Percentiles rank a stretch among this genome's conserved stretches.
Conservation (phyloP, 768 basidiomycete genomes). For the Naganishia randhawae region DNA sequence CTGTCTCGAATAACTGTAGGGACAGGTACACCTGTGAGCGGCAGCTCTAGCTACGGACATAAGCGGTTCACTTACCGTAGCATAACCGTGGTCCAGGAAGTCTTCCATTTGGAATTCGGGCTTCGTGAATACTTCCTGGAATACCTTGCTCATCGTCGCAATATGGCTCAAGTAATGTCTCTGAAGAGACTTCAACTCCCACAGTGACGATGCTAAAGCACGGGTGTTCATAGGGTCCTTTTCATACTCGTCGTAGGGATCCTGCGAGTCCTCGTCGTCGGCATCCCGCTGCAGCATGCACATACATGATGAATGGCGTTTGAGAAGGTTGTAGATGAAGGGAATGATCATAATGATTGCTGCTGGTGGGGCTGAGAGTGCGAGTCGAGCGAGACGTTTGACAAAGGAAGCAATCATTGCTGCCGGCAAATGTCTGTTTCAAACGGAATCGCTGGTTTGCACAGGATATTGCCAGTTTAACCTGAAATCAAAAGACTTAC, state of each 20-base stretch:
- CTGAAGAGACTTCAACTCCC: slow-evolving; percentile 80
- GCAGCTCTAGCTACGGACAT: background rate
- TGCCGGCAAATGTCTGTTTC: slow-evolving; percentile 73
- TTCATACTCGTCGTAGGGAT: slow-evolving; percentile 69
- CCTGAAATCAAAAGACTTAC: slow-evolving; percentile 55
- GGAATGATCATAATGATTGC: slow-evolving; percentile 87
- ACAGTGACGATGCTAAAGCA: slow-evolving; percentile 81
- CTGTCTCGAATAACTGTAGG: slow-evolving; percentile 76
- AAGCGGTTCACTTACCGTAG: slow-evolving; percentile 46
- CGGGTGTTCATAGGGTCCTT: slow-evolving; percentile 69
- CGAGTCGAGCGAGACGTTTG: slow-evolving; percentile 80
- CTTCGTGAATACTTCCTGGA: slow-evolving; percentile 87
- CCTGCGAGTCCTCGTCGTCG: slow-evolving; percentile 56
- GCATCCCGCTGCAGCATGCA: slow-evolving; percentile 72
- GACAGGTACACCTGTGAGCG: background rate
- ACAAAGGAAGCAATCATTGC: slow-evolving; percentile 91
- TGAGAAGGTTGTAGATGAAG: slow-evolving; percentile 89
- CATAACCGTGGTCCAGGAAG: slow-evolving; percentile 75
- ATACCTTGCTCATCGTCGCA: slow-evolving; percentile 81
- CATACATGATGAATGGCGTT: slow-evolving; percentile 87
- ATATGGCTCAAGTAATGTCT: slow-evolving; percentile 80
- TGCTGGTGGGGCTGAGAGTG: slow-evolving; percentile 79
- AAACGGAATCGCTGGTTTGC: background rate
- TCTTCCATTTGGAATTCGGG: slow-evolving; percentile 86
- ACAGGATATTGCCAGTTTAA: background rate